Evolutionary conservation across 1,284 basidiomycete species (phyloP), one percentile per base, ranked within the genome.

Genomic region (Heterobasidion parviporum): DNA sequence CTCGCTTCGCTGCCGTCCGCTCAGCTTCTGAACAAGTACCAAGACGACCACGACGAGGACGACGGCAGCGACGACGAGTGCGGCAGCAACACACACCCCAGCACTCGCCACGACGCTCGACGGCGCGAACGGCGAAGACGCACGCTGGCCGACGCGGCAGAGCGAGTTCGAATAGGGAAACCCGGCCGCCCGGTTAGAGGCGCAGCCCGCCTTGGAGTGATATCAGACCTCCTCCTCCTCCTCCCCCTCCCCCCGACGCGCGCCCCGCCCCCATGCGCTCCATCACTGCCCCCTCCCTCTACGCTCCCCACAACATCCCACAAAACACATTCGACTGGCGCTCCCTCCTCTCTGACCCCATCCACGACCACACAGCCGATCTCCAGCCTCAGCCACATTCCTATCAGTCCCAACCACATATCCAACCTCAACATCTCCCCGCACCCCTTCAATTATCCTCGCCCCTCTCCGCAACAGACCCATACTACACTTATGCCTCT

Each of bases 381-480:
- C 16, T 43, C 50, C 50, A 48, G 1, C 35, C 8, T n/a, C 50
- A 35, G 18, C 38, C n/a, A 15, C 18, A 16, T 49, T 59, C 53
- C 56, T 52, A 56, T 26, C 58, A 56, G 8, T 49, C 58, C 4
- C 57, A 56, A 33, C 45, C 54, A 15, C 44, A 54, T 9, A 33
- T 53, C 52, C 54, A 59, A 12, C 41, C 58, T 1, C 53, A 57
- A 35, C 48, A 45, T 26, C 57, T 59, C 3, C 44, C 34, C 34
- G 33, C n/a, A 6, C 46, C 10, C 59, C 52, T 43, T 56, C 59
- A 51, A 53, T 41, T 10, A 48, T 48, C 46, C 18, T 32, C 18
- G 18, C 46, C 46, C 46, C 10, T 32, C 18, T 32, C 18, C 46
- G 26, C 26, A 26, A 4, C 26, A 26, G 26, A 26, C 26, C 26